Evolutionary conservation across 73 alveolate genomes (phyloP), one percentile per base, ranked within the genome.

Genomic region (Uronychia binucleata): DNA sequence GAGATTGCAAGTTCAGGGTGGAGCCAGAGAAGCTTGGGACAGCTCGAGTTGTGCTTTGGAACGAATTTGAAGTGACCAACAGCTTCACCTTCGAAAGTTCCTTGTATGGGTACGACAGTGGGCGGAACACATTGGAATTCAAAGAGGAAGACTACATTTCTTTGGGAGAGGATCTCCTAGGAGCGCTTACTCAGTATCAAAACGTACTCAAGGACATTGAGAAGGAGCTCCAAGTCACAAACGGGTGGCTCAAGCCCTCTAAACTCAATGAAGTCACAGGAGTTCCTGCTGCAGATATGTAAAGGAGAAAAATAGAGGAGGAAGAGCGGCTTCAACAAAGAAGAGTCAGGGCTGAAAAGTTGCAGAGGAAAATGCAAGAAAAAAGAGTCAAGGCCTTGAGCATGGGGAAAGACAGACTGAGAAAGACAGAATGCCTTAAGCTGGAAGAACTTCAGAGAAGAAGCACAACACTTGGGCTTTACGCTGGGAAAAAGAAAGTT

Each of bases 1-100:
- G 77, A 75, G 87, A 59, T 74, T 86, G 93, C 78, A 58, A 81
- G 59, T 86, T 86, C 46, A 80, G 74, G 33, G 46, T 80, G 0
- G 93, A 86, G 8, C 77, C 74, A 26, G 26, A 67, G 74, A 86
- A 86, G 59, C 81, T 80, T 26, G 82, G 82, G 34, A 86, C 93
- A 27, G 93, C 93, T 1, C 79, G 93, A 75, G 93, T 86, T 26
- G 93, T 86, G 0, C 29, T 80, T 79, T 86, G 93, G 93, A 86
- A 86, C 80, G 93, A 86, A 31, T 32, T 86, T 28, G 82, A 88
- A 77, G 81, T 88, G n/a, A 88, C 90, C 31, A 88, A 88, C 57
- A 76, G 88, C 35, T 88, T 82, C 77, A 82, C 90, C 30, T 80
- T 82, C 1, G 91, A 88, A 34, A 77, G 67, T 8, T 88, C 90